Evolutionary conservation across 208 protist species (phyloP).

Genomic region (Strigomonas galati): DNA sequence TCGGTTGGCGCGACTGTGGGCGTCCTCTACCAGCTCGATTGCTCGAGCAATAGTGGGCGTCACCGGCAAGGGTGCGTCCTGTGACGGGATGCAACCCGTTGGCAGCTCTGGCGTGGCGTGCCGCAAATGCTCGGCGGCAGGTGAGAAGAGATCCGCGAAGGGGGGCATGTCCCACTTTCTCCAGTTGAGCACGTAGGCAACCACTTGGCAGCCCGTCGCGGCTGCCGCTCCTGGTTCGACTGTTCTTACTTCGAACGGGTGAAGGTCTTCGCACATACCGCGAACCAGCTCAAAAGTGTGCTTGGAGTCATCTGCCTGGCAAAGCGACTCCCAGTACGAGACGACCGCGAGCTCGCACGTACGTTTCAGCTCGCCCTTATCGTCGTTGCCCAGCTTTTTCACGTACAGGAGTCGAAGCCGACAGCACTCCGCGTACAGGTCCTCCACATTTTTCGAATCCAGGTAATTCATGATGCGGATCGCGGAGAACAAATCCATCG

Average conservation of each 20-base stretch:
- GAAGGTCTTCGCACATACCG: background rate
- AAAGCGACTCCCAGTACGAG: background rate
- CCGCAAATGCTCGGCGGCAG: background rate
- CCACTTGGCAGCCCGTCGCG: background rate
- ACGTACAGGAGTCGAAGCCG: background rate
- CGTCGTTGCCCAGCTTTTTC: background rate
- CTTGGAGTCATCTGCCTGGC: background rate
- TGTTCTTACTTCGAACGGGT: background rate
- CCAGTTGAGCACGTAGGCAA: background rate
- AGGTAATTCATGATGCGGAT: background rate
- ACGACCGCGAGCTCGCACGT: background rate
- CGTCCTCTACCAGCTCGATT: background rate
- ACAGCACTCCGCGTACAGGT: background rate
- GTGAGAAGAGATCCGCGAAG: background rate
- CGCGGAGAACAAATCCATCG: background rate
- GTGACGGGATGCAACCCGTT: background rate
- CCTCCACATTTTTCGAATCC: background rate
- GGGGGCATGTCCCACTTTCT: background rate
- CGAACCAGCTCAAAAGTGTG: background rate
- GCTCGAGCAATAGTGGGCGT: background rate
- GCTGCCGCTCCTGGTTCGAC: no score
- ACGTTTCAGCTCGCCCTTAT: background rate
- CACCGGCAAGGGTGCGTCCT: background rate
- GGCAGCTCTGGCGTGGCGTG: background rate
- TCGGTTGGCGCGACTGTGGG: background rate